Evolutionary conservation across 1,139 yeast species (phyloP).

Genomic region (Pneumocystis canis): DNA sequence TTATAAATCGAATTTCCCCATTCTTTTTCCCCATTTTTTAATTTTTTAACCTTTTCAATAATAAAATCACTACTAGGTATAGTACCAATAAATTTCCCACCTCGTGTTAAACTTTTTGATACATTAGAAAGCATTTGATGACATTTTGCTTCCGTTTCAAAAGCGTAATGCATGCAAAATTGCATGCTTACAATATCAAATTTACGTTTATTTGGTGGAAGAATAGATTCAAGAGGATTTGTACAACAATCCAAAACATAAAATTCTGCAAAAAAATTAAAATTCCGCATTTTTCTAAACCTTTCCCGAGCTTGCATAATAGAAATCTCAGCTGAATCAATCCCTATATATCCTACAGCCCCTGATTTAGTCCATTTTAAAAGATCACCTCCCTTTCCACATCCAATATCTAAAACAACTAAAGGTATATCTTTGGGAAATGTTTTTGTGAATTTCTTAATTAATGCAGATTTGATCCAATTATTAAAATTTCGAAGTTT

Average conservation of each 20-base stretch:
- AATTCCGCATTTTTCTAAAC: constrained; percentile 39
- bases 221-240: constrained; percentile 51
- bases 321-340: constrained; percentile 83
- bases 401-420: constrained; percentile 69
- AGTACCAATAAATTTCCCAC: constrained; percentile 84
- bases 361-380: constrained; percentile 71
- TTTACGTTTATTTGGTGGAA: constrained; percentile 31
- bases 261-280: constrained; percentile 56
- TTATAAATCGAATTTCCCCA: constrained; percentile 81
- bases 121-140: constrained; percentile 60
- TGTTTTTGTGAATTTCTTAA: constrained; percentile 42
- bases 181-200: constrained; percentile 77
- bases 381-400: constrained; percentile 97
- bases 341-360: constrained; percentile 66
- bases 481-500: constrained; percentile 80
- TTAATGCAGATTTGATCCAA: constrained; percentile 74
- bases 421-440: constrained; percentile 19
- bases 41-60: constrained; percentile 42
- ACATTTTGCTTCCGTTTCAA: constrained; percentile 70
- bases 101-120: constrained; percentile 55
- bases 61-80: constrained; percentile 86
- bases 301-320: constrained; percentile 72
- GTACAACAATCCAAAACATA: constrained; percentile 86
- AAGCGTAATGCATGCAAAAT: constrained; percentile 88
- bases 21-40: constrained; percentile 30